Evolutionary conservation across 192 early-diverging fungal species (phyloP).

Genomic region (Funneliformis mosseae): DNA sequence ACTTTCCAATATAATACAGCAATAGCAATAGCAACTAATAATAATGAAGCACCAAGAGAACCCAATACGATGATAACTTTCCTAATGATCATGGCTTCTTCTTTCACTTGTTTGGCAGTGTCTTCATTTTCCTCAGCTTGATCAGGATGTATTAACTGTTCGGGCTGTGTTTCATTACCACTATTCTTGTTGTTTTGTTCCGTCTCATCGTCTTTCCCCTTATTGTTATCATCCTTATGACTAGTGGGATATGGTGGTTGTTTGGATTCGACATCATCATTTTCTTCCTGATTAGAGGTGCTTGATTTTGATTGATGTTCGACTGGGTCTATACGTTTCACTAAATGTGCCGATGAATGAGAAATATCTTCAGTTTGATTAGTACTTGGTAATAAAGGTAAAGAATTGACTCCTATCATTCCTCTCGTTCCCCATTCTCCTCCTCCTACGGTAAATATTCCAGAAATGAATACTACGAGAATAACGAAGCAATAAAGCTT

Average conservation of each 20-base stretch:
- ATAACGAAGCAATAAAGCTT: background rate
- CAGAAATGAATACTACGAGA: background rate
- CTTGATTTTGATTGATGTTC: background rate
- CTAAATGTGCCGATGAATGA: background rate
- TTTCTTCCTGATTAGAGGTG: background rate
- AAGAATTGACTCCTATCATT: background rate
- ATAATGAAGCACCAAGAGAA: constrained; percentile 18
- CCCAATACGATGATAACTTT: constrained; percentile 23
- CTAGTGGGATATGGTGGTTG: background rate
- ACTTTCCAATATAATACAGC: constrained; percentile 29
- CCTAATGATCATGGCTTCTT: constrained; percentile 20
- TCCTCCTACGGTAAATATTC: background rate
- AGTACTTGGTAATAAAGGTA: background rate
- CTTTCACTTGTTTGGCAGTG: constrained; percentile 4
- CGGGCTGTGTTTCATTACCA: no score
- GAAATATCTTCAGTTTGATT: background rate
- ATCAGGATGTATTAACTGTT: background rate
- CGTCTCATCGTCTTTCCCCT: background rate
- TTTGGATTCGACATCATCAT: background rate
- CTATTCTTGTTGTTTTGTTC: no score
- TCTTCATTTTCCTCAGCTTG: background rate
- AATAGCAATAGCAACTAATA: constrained; percentile 27
- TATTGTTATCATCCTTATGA: background rate
- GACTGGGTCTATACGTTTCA: background rate
- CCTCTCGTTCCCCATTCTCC: background rate